Conservation (phyloP, 2,329 filamentous ascomycete species). For the Zymoseptoria crescenta region DNA sequence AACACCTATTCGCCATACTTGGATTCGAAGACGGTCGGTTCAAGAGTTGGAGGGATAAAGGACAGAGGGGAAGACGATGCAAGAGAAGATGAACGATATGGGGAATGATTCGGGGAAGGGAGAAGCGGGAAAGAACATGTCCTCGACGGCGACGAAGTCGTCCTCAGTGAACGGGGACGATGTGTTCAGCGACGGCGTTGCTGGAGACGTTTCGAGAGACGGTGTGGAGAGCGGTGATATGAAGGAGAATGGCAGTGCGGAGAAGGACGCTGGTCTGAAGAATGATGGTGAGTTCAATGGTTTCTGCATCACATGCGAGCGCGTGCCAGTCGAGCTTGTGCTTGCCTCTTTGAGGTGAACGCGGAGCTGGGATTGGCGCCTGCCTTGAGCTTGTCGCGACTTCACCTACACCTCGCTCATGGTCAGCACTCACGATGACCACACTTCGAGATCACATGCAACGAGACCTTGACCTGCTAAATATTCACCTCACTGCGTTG, state of each 20-base stretch:
- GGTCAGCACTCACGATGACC: no score
- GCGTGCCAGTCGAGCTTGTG: background rate
- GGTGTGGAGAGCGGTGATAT: background rate
- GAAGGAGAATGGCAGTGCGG: background rate
- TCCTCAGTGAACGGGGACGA: background rate
- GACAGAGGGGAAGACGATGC: background rate
- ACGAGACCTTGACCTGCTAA: background rate
- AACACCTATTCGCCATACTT: no score
- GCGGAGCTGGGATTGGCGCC: no score
- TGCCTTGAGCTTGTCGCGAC: background rate
- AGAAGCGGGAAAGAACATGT: background rate
- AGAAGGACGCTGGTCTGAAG: background rate
- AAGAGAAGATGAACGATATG: background rate
- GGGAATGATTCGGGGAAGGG: no score
- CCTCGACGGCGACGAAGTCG: no score
- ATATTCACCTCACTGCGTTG: background rate
- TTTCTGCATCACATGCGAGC: background rate
- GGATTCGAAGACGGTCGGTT: background rate
- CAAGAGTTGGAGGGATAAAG: background rate
- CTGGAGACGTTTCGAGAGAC: background rate
- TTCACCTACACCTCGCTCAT: background rate
- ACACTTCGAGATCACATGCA: background rate
- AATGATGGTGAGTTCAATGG: background rate
- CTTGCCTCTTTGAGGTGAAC: background rate
- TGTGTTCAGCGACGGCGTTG: background rate